Evolutionary conservation across 495 filamentous ascomycete species (phyloP), one percentile per base, ranked within the genome.

Genomic region (Penicillium odoratum): DNA sequence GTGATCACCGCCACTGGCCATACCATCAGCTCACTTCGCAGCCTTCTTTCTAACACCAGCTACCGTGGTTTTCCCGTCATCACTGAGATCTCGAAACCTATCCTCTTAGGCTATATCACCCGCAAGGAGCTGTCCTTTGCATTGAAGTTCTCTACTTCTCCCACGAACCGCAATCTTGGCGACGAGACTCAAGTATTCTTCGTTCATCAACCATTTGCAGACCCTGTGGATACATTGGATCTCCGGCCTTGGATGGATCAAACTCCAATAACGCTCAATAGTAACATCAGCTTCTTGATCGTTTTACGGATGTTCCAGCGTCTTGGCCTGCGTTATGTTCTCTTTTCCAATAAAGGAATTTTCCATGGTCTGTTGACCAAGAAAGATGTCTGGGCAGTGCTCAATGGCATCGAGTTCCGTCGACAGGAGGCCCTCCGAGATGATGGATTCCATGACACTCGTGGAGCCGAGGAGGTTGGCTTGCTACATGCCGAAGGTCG

Each of bases 231-330:
- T 8, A 92, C 87, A 0, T 80, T 98, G 38, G 93, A 98, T 69
- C 79, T 98, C 7, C 79, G 93, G 13, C 92, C 91, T 6, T 98
- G 93, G 93, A 96, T 98, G 90, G 94, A 98, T 68, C 92, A 97
- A 67, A 98, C 94, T 0, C 94, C 94, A 3, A 89, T 98, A 33
- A 97, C 95, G 0, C 81, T 98, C 11, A 88, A 90, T 33, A 83
- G 83, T 34, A 81, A 86, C 44, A 83, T 82, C 49, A 88, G 81
- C 49, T 83, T 98, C 54, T 83, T 90, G 64, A 81, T 98, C 31
- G 90, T 91, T 4, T 84, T 93, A 15, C 86, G 83, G 38, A 92
- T 98, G 81, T 98, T 98, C 74, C 90, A 95, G 74, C 92, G 92
- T 66, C 81, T 98, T 7, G 94, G 94, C 18, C 71, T 98, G 44